Evolutionary conservation across 495 filamentous ascomycete genomes (phyloP).

Genomic region (Venustampulla echinocandica): DNA sequence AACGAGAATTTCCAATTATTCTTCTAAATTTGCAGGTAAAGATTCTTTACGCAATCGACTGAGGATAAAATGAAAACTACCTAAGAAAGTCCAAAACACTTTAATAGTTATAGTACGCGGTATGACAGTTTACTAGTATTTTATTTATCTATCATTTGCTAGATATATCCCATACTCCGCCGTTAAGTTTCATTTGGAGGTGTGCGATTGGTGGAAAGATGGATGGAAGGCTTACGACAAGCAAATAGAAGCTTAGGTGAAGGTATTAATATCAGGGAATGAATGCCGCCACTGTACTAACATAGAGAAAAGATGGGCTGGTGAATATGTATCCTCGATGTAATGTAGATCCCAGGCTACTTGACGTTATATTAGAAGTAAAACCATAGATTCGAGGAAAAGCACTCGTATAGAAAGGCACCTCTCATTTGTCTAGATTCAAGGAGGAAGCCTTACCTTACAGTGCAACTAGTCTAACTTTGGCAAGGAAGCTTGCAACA

Average conservation of each 20-base stretch:
- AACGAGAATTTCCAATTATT: no score
- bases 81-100: slow-evolving; percentile 18
- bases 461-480: slow-evolving; percentile 36
- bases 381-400: slow-evolving; percentile 32
- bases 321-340: slow-evolving; percentile 37
- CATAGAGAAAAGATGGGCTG: slow-evolving; percentile 15
- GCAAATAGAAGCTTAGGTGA: slow-evolving; percentile 21
- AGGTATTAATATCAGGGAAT: slow-evolving; percentile 23
- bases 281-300: slow-evolving; percentile 14
- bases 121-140: not conserved
- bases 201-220: not conserved
- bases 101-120: slow-evolving; percentile 26
- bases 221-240: slow-evolving; percentile 8
- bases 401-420: slow-evolving; percentile 40
- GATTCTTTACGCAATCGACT: slow-evolving; percentile 37
- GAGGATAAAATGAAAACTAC: slow-evolving; percentile 32
- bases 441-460: slow-evolving; percentile 37
- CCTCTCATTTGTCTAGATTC: slow-evolving; percentile 39
- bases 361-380: slow-evolving; percentile 28
- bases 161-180: no score
- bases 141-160: no score
- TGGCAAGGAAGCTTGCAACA: slow-evolving; percentile 39
- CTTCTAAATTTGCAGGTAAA: no score
- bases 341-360: slow-evolving; percentile 34
- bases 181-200: no score